A percentile compares a stretch with the other conserved stretches of the same genome.
Evolutionary conservation across 2,329 filamentous ascomycete genomes (phyloP).

Genomic region (Orbilia blumenaviensis): DNA sequence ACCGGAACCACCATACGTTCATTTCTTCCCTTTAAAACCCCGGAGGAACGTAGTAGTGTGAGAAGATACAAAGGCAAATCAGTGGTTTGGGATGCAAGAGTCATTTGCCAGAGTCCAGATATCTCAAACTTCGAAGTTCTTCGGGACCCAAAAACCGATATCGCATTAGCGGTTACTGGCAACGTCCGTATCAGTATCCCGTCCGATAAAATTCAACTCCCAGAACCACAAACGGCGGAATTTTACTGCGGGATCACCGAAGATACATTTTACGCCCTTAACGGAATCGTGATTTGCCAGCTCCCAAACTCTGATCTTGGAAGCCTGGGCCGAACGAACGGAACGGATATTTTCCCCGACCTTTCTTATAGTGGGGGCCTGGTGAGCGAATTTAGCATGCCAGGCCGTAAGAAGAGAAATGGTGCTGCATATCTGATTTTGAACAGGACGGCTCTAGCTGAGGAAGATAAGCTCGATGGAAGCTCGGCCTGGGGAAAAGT

Average conservation of each 20-base stretch:
- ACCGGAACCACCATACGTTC: constrained; percentile 16
- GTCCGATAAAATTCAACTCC: neutral
- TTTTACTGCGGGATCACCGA: neutral
- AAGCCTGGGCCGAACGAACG: neutral
- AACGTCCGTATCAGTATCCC: neutral
- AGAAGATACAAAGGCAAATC: constrained; percentile 4
- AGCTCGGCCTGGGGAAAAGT: neutral
- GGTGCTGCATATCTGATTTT: constrained; percentile 14
- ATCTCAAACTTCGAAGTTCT: neutral
- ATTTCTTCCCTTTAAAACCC: constrained; percentile 14
- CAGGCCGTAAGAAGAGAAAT: neutral
- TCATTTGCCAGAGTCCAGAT: constrained; percentile 28
- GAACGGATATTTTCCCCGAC: neutral
- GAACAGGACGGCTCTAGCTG: neutral
- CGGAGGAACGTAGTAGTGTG: constrained; percentile 14
- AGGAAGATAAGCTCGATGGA: neutral
- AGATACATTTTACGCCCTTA: no score
- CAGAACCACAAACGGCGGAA: neutral
- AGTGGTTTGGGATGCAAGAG: constrained; percentile 28
- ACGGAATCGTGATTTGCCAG: constrained; percentile 10
- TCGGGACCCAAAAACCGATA: neutral
- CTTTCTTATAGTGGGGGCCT: constrained; percentile 5
- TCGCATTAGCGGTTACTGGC: neutral
- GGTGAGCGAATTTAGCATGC: constrained; percentile 3
- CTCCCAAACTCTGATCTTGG: constrained; percentile 16